Conservation (phyloP, 768 basidiomycete genomes). For the Kwoniella newhampshirensis region DNA sequence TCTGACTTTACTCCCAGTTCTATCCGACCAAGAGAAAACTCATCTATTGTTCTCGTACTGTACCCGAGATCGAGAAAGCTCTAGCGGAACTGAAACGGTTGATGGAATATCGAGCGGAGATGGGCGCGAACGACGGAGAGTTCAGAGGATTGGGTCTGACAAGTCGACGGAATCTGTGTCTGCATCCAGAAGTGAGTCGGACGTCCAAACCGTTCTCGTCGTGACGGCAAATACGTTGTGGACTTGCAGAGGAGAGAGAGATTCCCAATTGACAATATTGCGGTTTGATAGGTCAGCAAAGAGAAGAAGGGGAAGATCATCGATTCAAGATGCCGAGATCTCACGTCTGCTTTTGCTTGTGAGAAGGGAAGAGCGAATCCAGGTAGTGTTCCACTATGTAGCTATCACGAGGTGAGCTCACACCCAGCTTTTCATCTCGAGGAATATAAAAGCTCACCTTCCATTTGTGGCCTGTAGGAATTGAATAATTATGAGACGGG, state of each 20-base stretch:
- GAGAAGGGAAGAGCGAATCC: slow-evolving; percentile 82
- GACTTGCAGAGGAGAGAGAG: too few relatives aligned
- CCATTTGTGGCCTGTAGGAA: slow-evolving; percentile 60
- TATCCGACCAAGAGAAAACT: slow-evolving; percentile 89
- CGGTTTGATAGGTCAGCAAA: slow-evolving; percentile 71
- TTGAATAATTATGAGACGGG: slow-evolving; percentile 79
- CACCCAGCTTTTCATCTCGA: background rate
- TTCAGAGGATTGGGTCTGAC: slow-evolving; percentile 91
- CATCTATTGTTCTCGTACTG: slow-evolving; percentile 97
- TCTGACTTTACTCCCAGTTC: too few relatives aligned
- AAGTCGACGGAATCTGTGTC: slow-evolving; percentile 92
- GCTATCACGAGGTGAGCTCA: slow-evolving; percentile 85
- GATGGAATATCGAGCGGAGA: slow-evolving; percentile 79
- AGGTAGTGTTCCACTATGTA: slow-evolving; percentile 85
- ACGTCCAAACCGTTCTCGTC: background rate
- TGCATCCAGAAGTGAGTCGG: slow-evolving; percentile 77
- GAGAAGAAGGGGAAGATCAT: slow-evolving; percentile 99
- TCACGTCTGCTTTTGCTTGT: slow-evolving; percentile 79
- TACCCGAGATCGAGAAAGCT: slow-evolving; percentile 98
- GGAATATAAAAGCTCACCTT: background rate
- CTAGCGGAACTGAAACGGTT: slow-evolving; percentile 89
- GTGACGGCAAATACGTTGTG: background rate
- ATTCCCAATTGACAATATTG: too few relatives aligned
- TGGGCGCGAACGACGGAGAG: slow-evolving; percentile 66
- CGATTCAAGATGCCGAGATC: slow-evolving; percentile 92